Evolutionary conservation across 1,284 basidiomycete genomes (phyloP).

Genomic region (Tremellales sp.): DNA sequence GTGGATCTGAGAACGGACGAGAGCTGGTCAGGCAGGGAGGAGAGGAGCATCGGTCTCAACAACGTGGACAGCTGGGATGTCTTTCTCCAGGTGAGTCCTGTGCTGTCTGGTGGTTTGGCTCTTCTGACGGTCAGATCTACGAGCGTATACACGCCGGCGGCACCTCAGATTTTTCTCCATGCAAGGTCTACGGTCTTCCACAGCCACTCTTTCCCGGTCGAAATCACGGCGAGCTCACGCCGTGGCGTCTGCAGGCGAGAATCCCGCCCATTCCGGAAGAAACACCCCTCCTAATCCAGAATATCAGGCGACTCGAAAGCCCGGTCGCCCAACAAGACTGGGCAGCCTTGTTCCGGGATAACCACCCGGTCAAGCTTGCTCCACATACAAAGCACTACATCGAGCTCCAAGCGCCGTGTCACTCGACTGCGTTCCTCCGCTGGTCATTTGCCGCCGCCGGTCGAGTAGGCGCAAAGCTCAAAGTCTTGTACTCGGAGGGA

Average conservation of each 20-base stretch:
- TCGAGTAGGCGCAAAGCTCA: conserved; percentile 11
- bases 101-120: no score
- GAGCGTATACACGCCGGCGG: no score
- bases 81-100: conserved; percentile 23
- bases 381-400: conserved; percentile 6
- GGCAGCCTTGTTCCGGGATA: conserved; percentile 3
- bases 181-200: no score
- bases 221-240: conserved; percentile 22
- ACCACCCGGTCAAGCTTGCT: conserved; percentile 4
- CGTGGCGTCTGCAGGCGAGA: conserved; percentile 21
- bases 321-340: conserved; percentile 1
- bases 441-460: conserved; percentile 10
- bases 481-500: conserved; percentile 28
- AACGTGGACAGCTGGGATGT: conserved; percentile 28
- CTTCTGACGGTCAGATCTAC: no score
- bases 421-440: conserved; percentile 27
- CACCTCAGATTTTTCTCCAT: no score
- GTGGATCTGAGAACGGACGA: no score
- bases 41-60: no score
- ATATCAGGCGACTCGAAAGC: conserved; percentile 6
- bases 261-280: conserved; percentile 20
- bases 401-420: conserved; percentile 19
- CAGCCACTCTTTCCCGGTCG: no score
- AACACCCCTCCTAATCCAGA: conserved; percentile 5
- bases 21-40: conserved; percentile 4